A percentile compares a stretch with the other conserved stretches of the same genome.
These are phyloP conservation scores for Physaria fendleri DNA, from an alignment of 345 rosid species.

Conservation along the genomic window DNA sequence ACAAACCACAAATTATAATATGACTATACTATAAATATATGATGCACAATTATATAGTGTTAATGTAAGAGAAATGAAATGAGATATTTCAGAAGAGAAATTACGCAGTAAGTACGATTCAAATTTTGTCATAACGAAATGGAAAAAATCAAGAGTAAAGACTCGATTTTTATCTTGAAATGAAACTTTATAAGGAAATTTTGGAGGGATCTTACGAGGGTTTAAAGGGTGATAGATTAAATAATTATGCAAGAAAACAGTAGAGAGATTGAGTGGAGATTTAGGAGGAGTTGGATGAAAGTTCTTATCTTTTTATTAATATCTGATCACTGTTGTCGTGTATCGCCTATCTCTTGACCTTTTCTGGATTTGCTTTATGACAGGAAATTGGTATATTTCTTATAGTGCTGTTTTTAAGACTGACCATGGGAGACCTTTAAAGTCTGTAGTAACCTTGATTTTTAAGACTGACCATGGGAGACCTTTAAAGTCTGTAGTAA, in stretches of 20 bases:
- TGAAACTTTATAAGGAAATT: too few species aligned
- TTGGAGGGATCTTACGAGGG: slow-evolving; percentile 21
- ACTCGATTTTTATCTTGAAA: slow-evolving; percentile 2
- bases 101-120: background rate
- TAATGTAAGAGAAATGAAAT: too few species aligned
- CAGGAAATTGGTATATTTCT: too few species aligned
- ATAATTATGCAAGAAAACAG: slow-evolving; percentile 5
- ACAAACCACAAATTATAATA: slow-evolving; percentile 4
- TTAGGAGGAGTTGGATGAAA: slow-evolving; percentile 8
- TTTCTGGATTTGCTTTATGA: too few species aligned
- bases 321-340: too few species aligned
- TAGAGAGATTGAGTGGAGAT: background rate
- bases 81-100: too few species aligned
- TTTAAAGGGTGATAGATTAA: slow-evolving; percentile 11
- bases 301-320: slow-evolving; percentile 14
- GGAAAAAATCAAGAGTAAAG: too few species aligned
- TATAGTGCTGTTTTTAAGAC: too few species aligned
- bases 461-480: slow-evolving; percentile 92
- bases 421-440: too few species aligned
- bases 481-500: slow-evolving; percentile 75
- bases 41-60: slow-evolving; percentile 11
- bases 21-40: slow-evolving; percentile 9
- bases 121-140: background rate
- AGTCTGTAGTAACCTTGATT: too few species aligned
- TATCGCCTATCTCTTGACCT: too few species aligned